phyloP scores from a whole-genome alignment of 352 stramenopile genomes.

The Phytophthora boehmeriae region DNA sequence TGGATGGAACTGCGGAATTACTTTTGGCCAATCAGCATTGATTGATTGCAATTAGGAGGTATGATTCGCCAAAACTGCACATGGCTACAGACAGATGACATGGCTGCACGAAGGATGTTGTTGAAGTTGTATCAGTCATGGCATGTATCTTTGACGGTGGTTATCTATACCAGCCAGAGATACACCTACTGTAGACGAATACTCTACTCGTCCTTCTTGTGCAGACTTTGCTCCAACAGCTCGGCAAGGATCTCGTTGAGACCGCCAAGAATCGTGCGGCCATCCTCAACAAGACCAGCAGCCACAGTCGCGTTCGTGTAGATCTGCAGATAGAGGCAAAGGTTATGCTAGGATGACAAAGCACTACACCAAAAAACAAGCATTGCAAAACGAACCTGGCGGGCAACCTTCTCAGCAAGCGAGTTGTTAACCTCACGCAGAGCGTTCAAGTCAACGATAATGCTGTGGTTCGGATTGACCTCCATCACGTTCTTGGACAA shows the following conservation, averaged over 20 bases:
- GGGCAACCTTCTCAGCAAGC: slow-evolving; percentile 85
- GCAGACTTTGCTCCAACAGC: slow-evolving; percentile 75
- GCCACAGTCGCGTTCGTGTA: slow-evolving; percentile 99
- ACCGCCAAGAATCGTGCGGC: slow-evolving; percentile 95
- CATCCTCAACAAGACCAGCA: slow-evolving; percentile 98
- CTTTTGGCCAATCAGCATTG: no score
- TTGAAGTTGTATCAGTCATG: not conserved
- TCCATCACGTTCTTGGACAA: slow-evolving; percentile 96
- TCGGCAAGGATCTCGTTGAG: slow-evolving; percentile 96
- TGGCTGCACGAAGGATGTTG: not conserved
- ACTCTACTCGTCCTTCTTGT: slow-evolving; percentile 55
- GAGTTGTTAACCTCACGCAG: slow-evolving; percentile 86
- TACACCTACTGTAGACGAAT: not conserved
- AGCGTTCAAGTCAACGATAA: slow-evolving; percentile 94
- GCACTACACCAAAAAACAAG: not conserved
- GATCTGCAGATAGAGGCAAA: slow-evolving; percentile 79
- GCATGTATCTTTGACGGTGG: not conserved
- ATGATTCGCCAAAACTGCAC: no score
- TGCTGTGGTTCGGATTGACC: slow-evolving; percentile 98
- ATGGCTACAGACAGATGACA: not conserved
- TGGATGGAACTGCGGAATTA: not conserved
- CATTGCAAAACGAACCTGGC: slow-evolving; percentile 50
- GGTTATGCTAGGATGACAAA: not conserved
- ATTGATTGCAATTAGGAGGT: no score
- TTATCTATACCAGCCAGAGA: slow-evolving; percentile 21